Evolutionary conservation across 352 stramenopile species (phyloP), one percentile per base, ranked within the genome.

Genomic region (Globisporangium heterothallicum): DNA sequence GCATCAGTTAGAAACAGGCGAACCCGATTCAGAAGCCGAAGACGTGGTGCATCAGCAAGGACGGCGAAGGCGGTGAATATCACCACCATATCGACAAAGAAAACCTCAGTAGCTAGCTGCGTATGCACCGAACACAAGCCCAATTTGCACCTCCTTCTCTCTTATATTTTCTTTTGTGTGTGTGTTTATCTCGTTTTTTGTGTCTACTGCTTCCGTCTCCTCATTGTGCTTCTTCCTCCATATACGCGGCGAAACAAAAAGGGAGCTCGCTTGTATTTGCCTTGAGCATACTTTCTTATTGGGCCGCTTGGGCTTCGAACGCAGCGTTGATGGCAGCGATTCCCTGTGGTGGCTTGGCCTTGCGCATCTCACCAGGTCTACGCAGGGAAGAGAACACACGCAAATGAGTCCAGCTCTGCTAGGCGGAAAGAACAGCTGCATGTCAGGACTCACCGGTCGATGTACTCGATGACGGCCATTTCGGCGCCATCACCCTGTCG

Each of bases 401-500:
- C n/a, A n/a, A n/a, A n/a, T n/a, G n/a, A n/a, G n/a, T n/a, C n/a
- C n/a, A n/a, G n/a, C 16, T 40, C 14, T 26, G 18, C 18, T 14
- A 44, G 9, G 49, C 3, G 7, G 50, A 41, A 5, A 27, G 42
- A 27, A 49, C 4, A 41, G 12, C 5, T 22, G 1, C n/a, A n/a
- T n/a, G n/a, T n/a, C n/a, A 13, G 3, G 9, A 45, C 69, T 40
- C 64, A 93, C 84, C 86, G 82, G 63, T 98, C 96, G 19, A 99
- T 88, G 78, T 98, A 99, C 84, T 99, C 96, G 72, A 99, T 98
- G 19, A 98, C 65, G 13, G 94, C 92, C 96, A 99, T 99, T 49
- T 97, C 90, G 51, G 96, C 95, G 52, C 95, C 95, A 64, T 99
- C 95, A 47, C 95, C 94, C 53, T 76, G 77, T 46, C 95, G 85